These are phyloP conservation scores for Botryotinia narcissicola DNA, from an alignment of 2,329 filamentous ascomycete genomes.

Conservation along the genomic window DNA sequence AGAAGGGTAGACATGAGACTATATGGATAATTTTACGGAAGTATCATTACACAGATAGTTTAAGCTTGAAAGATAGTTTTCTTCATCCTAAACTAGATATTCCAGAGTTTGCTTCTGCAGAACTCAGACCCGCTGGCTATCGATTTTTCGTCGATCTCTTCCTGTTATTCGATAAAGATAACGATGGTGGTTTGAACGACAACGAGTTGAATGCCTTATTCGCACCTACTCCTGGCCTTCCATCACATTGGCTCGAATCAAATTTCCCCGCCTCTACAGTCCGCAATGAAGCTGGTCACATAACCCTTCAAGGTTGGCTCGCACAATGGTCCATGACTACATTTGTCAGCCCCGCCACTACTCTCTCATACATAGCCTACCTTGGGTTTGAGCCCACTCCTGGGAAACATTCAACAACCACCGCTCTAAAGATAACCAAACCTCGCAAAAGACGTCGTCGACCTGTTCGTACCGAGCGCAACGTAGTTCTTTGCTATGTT, in stretches of 20 bases:
- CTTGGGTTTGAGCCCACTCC: slow-evolving; percentile 86
- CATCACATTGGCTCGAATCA: slow-evolving; percentile 80
- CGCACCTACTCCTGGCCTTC: slow-evolving; percentile 86
- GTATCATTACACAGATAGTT: slow-evolving; percentile 93
- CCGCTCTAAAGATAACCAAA: slow-evolving; percentile 89
- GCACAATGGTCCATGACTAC: slow-evolving; percentile 99
- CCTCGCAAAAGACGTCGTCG: slow-evolving; percentile 79
- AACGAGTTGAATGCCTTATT: slow-evolving; percentile 83
- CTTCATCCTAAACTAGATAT: slow-evolving; percentile 93
- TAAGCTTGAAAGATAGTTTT: slow-evolving; percentile 88
- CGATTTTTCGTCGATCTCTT: slow-evolving; percentile 98
- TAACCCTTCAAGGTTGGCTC: slow-evolving; percentile 95
- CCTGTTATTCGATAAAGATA: slow-evolving; percentile 92
- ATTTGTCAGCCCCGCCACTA: slow-evolving; percentile 91
- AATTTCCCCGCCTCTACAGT: slow-evolving; percentile 93
- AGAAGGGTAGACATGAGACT: slow-evolving; percentile 96
- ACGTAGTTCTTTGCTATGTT: slow-evolving; percentile 91
- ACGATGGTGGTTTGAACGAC: slow-evolving; percentile 89
- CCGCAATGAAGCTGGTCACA: slow-evolving; percentile 89
- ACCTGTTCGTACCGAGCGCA: slow-evolving; percentile 84
- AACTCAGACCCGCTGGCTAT: slow-evolving; percentile 91
- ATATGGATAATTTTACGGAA: slow-evolving; percentile 96
- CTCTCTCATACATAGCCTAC: slow-evolving; percentile 92
- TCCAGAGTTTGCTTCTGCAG: slow-evolving; percentile 85
- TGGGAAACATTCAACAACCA: slow-evolving; percentile 72